Conservation (phyloP, 2,329 filamentous ascomycete species). For the Pleomassaria siparia region DNA sequence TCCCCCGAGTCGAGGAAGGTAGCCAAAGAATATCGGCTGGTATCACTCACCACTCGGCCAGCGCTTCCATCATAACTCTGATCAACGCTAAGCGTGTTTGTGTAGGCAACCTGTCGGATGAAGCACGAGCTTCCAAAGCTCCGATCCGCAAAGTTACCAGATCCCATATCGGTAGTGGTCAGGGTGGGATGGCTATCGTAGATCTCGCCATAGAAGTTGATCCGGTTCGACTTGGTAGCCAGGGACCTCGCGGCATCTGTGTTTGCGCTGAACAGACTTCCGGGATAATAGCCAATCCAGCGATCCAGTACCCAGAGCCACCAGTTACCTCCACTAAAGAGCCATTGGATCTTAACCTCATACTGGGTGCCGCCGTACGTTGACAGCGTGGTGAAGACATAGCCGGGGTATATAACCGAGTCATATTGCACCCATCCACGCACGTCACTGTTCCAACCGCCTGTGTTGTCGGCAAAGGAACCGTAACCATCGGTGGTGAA, state of each 20-base stretch:
- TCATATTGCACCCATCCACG: slow-evolving; percentile 18
- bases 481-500: slow-evolving; percentile 19
- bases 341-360: slow-evolving; percentile 16
- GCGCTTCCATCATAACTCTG: slow-evolving; percentile 15
- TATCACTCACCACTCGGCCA: slow-evolving; percentile 13
- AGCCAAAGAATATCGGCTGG: slow-evolving; percentile 13
- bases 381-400: slow-evolving; percentile 11
- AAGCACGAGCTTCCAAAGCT: slow-evolving; percentile 14
- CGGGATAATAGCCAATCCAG: slow-evolving; percentile 20
- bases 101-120: slow-evolving; percentile 18
- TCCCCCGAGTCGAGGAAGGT: slow-evolving; percentile 3
- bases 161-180: slow-evolving; percentile 18
- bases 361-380: slow-evolving; percentile 15
- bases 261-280: slow-evolving; percentile 12
- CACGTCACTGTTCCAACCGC: slow-evolving; percentile 19
- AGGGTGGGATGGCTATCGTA: slow-evolving; percentile 13
- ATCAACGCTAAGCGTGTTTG: slow-evolving; percentile 6
- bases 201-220: slow-evolving; percentile 20
- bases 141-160: slow-evolving; percentile 13
- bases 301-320: slow-evolving; percentile 19
- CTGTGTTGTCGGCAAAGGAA: slow-evolving; percentile 15
- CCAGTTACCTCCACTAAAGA: slow-evolving; percentile 17
- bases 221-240: slow-evolving; percentile 5
- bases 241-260: slow-evolving; percentile 11
- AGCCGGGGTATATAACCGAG: slow-evolving; percentile 14